Evolutionary conservation across 2,329 filamentous ascomycete genomes (phyloP).

Genomic region (Sodiomyces alkalinus): DNA sequence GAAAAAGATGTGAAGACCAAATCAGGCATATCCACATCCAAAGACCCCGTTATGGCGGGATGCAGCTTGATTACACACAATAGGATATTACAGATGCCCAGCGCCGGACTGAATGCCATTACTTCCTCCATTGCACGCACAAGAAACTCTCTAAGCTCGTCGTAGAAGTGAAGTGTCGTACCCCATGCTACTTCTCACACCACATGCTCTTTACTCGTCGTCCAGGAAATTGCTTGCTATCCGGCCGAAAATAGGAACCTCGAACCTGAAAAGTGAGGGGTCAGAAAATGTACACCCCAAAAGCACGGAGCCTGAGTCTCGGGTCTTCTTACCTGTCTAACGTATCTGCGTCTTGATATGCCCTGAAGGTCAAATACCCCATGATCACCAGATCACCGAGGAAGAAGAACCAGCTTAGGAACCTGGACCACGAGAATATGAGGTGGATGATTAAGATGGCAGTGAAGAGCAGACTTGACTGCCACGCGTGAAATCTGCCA

Average conservation of each 20-base stretch:
- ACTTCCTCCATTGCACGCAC: too few relatives aligned
- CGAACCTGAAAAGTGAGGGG: conserved; percentile 47
- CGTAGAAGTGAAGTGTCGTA: not conserved
- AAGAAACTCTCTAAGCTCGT: too few relatives aligned
- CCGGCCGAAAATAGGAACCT: conserved; percentile 74
- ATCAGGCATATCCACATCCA: too few relatives aligned
- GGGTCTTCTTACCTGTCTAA: conserved; percentile 36
- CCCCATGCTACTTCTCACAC: not conserved
- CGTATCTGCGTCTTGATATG: conserved; percentile 68
- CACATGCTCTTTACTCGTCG: conserved; percentile 54
- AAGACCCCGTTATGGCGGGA: too few relatives aligned
- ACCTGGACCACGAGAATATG: conserved; percentile 69
- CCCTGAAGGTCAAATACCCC: conserved; percentile 58
- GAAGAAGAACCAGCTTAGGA: conserved; percentile 75
- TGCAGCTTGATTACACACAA: too few relatives aligned
- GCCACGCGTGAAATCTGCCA: conserved; percentile 93
- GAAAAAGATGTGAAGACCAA: too few relatives aligned
- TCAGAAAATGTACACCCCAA: conserved; percentile 27
- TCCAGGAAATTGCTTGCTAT: conserved; percentile 83
- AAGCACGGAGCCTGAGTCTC: too few relatives aligned
- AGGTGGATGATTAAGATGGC: conserved; percentile 63
- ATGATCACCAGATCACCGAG: conserved; percentile 62
- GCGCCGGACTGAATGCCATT: conserved; percentile 1
- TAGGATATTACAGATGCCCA: not conserved
- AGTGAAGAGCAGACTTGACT: conserved; percentile 72